phyloP scores from a whole-genome alignment of 2,329 filamentous ascomycete genomes.

The Aureobasidium mangrovei region DNA sequence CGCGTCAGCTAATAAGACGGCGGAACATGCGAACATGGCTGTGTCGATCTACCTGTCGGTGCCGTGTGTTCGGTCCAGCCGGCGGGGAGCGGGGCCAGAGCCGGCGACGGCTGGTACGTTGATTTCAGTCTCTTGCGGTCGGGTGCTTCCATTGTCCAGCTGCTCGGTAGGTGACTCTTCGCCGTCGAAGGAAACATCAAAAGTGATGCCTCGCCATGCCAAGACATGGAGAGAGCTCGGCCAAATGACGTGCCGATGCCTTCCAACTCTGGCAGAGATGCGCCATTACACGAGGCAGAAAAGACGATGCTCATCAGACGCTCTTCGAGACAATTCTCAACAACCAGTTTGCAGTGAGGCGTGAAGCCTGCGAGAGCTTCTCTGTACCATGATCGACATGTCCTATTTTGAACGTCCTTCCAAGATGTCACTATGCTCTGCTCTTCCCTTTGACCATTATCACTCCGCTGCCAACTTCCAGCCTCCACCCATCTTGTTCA shows the following conservation, averaged over 20 bases:
- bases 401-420: background rate
- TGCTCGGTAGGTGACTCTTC: background rate
- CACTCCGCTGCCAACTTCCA: constrained; percentile 62
- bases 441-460: constrained; percentile 56
- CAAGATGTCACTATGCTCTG: background rate
- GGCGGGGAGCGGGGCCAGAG: constrained; percentile 53
- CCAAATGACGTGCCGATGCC: constrained; percentile 6
- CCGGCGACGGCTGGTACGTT: constrained; percentile 55
- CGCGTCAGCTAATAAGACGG: background rate
- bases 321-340: no score
- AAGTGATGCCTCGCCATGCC: background rate
- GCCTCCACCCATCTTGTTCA: constrained; percentile 71
- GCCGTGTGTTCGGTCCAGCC: constrained; percentile 94
- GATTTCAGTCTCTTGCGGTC: constrained; percentile 57
- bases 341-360: no score
- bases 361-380: no score
- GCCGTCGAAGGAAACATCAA: background rate
- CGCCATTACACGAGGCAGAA: no score
- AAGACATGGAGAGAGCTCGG: constrained; percentile 1
- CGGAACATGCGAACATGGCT: background rate
- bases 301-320: no score
- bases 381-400: no score
- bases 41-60: constrained; percentile 47
- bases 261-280: background rate
- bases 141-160: constrained; percentile 13